Percentiles rank a stretch among this genome's conserved stretches.
Conservation (phyloP, 805 yeast species). For the Cyberlindnera bimundalis region DNA sequence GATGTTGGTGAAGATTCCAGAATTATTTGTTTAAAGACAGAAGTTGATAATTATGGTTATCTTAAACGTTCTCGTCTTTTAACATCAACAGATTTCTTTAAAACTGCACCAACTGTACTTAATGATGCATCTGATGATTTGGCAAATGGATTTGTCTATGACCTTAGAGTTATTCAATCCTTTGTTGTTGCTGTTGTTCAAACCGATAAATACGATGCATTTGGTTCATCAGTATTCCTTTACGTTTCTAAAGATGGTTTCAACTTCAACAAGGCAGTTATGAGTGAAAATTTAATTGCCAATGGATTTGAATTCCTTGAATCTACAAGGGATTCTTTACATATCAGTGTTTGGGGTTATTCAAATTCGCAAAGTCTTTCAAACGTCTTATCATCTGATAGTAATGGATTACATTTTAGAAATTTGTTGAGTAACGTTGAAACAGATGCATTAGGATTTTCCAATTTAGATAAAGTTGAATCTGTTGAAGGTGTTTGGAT, state of each 20-base stretch:
- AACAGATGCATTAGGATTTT: constrained; percentile 28
- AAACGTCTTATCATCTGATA: constrained; percentile 37
- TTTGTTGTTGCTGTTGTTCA: constrained; percentile 34
- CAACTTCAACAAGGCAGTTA: constrained; percentile 33
- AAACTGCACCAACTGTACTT: constrained; percentile 27
- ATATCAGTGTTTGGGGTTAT: constrained; percentile 34
- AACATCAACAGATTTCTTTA: constrained; percentile 45
- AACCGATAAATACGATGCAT: constrained; percentile 16
- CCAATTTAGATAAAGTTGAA: constrained; percentile 38
- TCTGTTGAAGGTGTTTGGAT: constrained; percentile 69
- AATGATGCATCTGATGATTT: constrained; percentile 31
- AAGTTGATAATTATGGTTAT: constrained; percentile 36
- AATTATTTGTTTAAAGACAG: constrained; percentile 41
- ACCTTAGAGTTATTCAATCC: constrained; percentile 31
- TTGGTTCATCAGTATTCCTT: constrained; percentile 24
- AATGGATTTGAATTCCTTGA: constrained; percentile 29
- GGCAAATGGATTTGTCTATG: constrained; percentile 30
- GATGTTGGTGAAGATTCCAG: constrained; percentile 29
- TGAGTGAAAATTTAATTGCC: constrained; percentile 24
- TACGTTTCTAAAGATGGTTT: constrained; percentile 33
- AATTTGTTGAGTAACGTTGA: constrained; percentile 39
- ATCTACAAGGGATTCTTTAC: constrained; percentile 40
- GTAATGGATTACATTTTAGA: constrained; percentile 49
- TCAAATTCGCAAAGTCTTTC: no score
- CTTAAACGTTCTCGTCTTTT: constrained; percentile 29